Conservation (phyloP, 768 basidiomycete genomes). For the Suillus lakei region DNA sequence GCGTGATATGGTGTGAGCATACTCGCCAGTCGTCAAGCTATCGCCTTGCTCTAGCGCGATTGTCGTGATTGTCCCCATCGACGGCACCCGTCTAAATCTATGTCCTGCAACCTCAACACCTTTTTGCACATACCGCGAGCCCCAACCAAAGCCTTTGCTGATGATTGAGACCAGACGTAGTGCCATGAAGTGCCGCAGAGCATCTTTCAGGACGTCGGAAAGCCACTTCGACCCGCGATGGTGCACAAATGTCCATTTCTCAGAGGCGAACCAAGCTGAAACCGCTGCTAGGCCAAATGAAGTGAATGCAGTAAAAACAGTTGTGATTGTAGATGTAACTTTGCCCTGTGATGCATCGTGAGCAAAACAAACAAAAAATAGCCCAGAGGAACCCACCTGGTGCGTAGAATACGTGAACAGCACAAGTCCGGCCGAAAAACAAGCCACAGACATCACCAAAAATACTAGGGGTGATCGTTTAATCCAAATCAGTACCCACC, state of each 20-base stretch:
- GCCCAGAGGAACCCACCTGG: constrained; percentile 46
- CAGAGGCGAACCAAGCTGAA: constrained; percentile 75
- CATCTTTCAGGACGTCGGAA: constrained; percentile 58
- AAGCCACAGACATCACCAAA: constrained; percentile 75
- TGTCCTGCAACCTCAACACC: constrained; percentile 10
- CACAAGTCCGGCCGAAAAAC: constrained; percentile 76
- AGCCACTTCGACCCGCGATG: constrained; percentile 76
- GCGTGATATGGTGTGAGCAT: constrained; percentile 1
- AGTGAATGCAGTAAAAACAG: constrained; percentile 73
- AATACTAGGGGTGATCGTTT: constrained; percentile 80
- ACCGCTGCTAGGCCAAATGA: constrained; percentile 74
- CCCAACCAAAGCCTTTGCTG: neutral
- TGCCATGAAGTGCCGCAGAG: constrained; percentile 40
- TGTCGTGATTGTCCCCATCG: constrained; percentile 10
- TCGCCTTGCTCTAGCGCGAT: constrained; percentile 11
- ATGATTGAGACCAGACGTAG: constrained; percentile 33
- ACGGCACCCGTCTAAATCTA: constrained; percentile 1
- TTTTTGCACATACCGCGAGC: constrained; percentile 8
- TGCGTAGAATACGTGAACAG: constrained; percentile 70
- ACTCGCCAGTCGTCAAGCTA: neutral
- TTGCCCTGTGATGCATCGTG: constrained; percentile 40
- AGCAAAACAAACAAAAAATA: neutral
- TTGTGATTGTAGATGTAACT: constrained; percentile 66
- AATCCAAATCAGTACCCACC: constrained; percentile 87
- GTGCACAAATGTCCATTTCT: constrained; percentile 64